These are phyloP conservation scores for Beta vulgaris DNA, from an alignment of 148 eudicot genomes.

Conservation along the genomic window DNA sequence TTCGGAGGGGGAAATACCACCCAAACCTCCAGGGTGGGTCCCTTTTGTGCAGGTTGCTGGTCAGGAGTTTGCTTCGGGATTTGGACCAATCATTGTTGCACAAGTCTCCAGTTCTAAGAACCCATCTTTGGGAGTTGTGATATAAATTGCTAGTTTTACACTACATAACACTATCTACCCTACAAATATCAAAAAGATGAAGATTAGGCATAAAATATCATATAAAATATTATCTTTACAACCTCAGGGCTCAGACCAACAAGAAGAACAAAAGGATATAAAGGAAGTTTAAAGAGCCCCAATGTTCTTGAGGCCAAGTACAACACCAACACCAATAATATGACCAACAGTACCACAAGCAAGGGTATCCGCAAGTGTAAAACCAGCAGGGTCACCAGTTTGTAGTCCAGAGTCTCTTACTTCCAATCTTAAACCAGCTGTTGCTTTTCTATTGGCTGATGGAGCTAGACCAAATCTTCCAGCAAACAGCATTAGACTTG, in stretches of 20 bases:
- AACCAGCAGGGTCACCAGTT: constrained; percentile 98
- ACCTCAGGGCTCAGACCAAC: constrained; percentile 13
- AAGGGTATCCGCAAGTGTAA: constrained; percentile 90
- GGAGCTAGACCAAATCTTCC: constrained; percentile 96
- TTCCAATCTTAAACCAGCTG: constrained; percentile 89
- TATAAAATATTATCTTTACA: constrained; percentile 20
- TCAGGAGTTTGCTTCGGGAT: no score
- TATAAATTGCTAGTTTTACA: no score
- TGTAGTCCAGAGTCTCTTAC: constrained; percentile 87
- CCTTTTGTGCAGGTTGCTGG: no score
- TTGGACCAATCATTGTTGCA: no score
- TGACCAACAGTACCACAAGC: constrained; percentile 93
- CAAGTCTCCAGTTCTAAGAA: no score
- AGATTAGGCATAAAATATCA: not conserved
- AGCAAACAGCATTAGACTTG: constrained; percentile 89
- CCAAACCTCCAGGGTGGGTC: no score
- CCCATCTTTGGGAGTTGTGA: no score
- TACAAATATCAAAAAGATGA: no score
- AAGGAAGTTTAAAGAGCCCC: constrained; percentile 53
- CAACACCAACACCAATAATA: constrained; percentile 98
- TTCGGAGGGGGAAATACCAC: no score
- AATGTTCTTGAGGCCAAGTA: constrained; percentile 92
- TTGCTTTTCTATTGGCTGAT: constrained; percentile 92
- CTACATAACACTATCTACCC: no score
- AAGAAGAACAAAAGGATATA: not conserved